A percentile compares a stretch with the other conserved stretches of the same genome.
Evolutionary conservation across 192 early-diverging fungal species (phyloP).

Genomic region (Chytriomyces sp.): DNA sequence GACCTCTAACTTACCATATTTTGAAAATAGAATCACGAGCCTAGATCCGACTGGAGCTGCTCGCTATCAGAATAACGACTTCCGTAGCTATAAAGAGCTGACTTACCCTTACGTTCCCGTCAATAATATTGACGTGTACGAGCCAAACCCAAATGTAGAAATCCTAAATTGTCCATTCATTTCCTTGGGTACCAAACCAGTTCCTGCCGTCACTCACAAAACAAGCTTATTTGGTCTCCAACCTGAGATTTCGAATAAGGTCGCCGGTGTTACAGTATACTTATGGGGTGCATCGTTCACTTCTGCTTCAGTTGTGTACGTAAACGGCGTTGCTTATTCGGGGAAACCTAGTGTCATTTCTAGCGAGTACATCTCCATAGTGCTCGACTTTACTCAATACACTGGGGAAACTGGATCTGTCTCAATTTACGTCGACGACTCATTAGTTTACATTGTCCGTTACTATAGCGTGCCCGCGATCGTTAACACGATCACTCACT

Average conservation of each 20-base stretch:
- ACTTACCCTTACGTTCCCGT: constrained; percentile 17
- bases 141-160: not conserved
- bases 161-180: constrained; percentile 30
- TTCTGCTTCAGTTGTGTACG: constrained; percentile 18
- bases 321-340: constrained; percentile 13
- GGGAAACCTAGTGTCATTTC: constrained; percentile 10
- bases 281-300: constrained; percentile 23
- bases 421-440: constrained; percentile 29
- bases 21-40: not conserved
- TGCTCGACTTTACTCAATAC: constrained; percentile 25
- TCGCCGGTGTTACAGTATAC: constrained; percentile 13
- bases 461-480: constrained; percentile 23
- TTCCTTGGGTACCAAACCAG: not conserved
- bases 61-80: constrained; percentile 12
- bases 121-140: not conserved
- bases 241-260: constrained; percentile 25
- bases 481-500: not conserved
- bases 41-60: not conserved
- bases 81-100: not conserved
- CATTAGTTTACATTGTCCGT: constrained; percentile 19
- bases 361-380: constrained; percentile 12
- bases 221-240: constrained; percentile 22
- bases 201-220: not conserved
- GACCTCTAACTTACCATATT: not conserved
- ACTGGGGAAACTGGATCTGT: constrained; percentile 18